These are phyloP conservation scores for Aureobasidium subglaciale DNA, from an alignment of 2,329 filamentous ascomycete genomes.

Conservation along the genomic window DNA sequence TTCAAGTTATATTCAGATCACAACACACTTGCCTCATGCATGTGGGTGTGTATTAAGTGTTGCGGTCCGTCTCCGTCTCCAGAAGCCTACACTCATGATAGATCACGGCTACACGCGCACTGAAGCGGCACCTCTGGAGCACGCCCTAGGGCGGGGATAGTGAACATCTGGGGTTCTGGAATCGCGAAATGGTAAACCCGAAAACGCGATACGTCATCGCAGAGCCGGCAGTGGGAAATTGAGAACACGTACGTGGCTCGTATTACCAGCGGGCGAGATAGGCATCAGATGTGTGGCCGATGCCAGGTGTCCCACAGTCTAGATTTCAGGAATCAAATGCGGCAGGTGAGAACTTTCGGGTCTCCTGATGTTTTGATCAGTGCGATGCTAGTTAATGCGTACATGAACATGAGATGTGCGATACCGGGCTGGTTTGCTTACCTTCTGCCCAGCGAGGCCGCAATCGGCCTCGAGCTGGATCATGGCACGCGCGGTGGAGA, in stretches of 20 bases:
- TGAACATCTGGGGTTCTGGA: neutral
- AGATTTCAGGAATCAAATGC: neutral
- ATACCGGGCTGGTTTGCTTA: neutral
- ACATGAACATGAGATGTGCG: no score
- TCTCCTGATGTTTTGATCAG: neutral
- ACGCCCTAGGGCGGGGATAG: slow-evolving; percentile 6
- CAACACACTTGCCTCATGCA: neutral
- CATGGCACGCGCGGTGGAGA: neutral
- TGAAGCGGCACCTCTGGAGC: neutral
- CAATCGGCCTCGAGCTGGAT: neutral
- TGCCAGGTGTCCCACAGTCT: no score
- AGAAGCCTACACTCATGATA: no score
- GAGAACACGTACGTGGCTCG: neutral
- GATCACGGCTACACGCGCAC: neutral
- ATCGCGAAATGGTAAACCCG: neutral
- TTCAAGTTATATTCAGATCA: neutral
- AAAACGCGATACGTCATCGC: neutral
- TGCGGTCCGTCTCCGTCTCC: no score
- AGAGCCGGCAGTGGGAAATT: neutral
- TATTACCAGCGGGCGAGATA: neutral
- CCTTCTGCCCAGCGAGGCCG: neutral
- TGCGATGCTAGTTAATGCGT: neutral
- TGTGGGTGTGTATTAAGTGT: no score
- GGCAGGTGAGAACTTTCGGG: neutral
- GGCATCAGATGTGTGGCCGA: neutral